Evolutionary conservation across 768 basidiomycete species (phyloP), one percentile per base, ranked within the genome.

Genomic region (Albatrellus ellisii): DNA sequence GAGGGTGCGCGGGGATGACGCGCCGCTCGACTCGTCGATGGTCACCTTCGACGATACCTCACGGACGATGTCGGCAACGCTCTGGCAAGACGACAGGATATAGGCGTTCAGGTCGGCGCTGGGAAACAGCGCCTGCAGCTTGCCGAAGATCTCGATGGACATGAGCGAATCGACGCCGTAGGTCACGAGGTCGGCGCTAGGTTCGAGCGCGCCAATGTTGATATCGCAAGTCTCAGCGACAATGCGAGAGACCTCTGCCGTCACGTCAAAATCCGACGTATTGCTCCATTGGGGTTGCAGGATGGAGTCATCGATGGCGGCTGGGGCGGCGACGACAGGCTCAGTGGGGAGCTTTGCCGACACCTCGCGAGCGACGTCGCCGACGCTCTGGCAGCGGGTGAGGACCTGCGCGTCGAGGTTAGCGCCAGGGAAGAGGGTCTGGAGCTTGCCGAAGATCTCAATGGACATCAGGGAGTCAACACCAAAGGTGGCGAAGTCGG

Each of bases 161-260:
- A 57, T 54, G 26, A 59, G 46, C 7, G 54, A 59, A 43, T 59
- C 57, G 18, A 59, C 44, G 12, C 57, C 57, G 7, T 55, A 46
- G 8, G 48, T 34, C 10, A 44, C 31, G 26, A 59, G 52, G 20
- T 44, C 43, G 1, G 49, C 41, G 20, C 50, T 27, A 4, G 29
- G n/a, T 1, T 26, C 17, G 31, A 53, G n/a, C 7, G 34, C 36
- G 14, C 29, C 21, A 4, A 21, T 1, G 6, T 25, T 26, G 29
- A 72, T 52, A 32, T 56, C 63, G 45, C 70, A 70, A 6, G 62
- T 56, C 24, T 64, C 62, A 4, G 67, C 60, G 12, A 75, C 55
- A 27, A 71, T 56, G 10, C 52, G 44, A 8, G 63, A 27, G 8
- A 72, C 54, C n/a, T 54, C 54, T 10, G 40, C 40, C 28, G 56